These are phyloP conservation scores for Favolaschia claudopus DNA, from an alignment of 768 basidiomycete species.

Conservation along the genomic window DNA sequence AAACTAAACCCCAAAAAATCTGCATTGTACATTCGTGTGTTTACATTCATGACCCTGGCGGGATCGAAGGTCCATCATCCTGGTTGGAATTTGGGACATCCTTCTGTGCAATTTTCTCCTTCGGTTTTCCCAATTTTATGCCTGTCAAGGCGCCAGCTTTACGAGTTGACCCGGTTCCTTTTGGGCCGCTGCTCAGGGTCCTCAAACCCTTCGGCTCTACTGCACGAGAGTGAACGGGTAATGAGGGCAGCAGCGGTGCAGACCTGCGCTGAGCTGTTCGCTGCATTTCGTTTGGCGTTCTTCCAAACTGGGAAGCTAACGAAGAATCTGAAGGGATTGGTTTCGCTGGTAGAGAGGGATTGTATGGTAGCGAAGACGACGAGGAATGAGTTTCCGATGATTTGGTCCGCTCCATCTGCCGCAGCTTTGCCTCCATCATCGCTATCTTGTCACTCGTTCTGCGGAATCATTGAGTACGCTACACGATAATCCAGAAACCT, in stretches of 20 bases:
- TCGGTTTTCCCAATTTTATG: constrained; percentile 49
- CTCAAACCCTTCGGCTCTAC: constrained; percentile 4
- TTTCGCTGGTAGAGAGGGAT: constrained; percentile 53
- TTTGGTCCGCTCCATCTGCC: constrained; percentile 67
- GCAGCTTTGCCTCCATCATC: constrained; percentile 93
- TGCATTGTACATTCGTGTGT: no score
- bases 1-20: no score
- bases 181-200: neutral
- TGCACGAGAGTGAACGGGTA: constrained; percentile 27
- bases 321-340: constrained; percentile 39
- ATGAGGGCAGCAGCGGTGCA: constrained; percentile 12
- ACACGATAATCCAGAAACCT: neutral
- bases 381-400: constrained; percentile 28
- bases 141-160: constrained; percentile 41
- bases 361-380: constrained; percentile 26
- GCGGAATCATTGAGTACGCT: constrained; percentile 14
- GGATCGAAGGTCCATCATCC: neutral
- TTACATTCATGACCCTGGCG: no score
- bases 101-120: constrained; percentile 34
- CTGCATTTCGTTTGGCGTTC: constrained; percentile 17
- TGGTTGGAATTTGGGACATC: neutral
- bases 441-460: constrained; percentile 93
- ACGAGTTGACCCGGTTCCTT: neutral
- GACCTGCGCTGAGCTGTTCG: constrained; percentile 11
- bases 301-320: neutral